Percentiles rank a stretch among this genome's conserved stretches.
Conservation (phyloP, 192 early-diverging fungal species). For the Linnemannia elongata region DNA sequence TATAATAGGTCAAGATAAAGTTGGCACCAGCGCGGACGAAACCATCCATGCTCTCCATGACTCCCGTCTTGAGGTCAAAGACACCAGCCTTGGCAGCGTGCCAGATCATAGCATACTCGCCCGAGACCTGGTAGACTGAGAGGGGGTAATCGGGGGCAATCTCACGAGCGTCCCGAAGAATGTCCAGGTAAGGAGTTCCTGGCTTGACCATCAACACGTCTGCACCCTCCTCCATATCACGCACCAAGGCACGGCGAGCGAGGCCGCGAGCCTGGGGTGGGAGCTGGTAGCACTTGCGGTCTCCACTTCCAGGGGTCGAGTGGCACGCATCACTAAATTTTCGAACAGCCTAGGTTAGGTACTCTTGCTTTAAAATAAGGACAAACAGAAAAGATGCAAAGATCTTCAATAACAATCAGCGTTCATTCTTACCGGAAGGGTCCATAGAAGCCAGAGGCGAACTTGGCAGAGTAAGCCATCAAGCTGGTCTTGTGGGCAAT, state of each 20-base stretch:
- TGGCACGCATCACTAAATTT: constrained; percentile 83
- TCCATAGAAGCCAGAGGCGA: constrained; percentile 95
- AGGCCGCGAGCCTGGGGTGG: constrained; percentile 91
- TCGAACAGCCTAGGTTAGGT: not conserved
- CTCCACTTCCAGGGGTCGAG: constrained; percentile 91
- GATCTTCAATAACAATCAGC: not conserved
- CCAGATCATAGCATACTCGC: constrained; percentile 88
- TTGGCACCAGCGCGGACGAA: constrained; percentile 92
- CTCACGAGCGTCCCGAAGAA: constrained; percentile 89
- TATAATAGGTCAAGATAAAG: constrained; percentile 97
- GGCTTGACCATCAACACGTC: constrained; percentile 99
- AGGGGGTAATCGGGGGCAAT: constrained; percentile 88
- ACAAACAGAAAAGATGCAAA: not conserved
- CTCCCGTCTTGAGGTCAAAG: constrained; percentile 85
- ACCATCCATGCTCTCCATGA: constrained; percentile 87
- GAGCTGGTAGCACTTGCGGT: constrained; percentile 96
- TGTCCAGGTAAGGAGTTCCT: constrained; percentile 94
- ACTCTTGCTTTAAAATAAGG: not conserved
- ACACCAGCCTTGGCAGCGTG: constrained; percentile 88
- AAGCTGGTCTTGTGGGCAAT: constrained; percentile 85
- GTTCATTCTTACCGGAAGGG: constrained; percentile 81
- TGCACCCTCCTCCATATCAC: constrained; percentile 94
- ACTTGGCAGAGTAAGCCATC: constrained; percentile 98
- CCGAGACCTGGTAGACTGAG: constrained; percentile 97
- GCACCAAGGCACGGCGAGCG: constrained; percentile 87